phyloP scores from a whole-genome alignment of 352 stramenopile species.

The Pythium grandisporangium region DNA sequence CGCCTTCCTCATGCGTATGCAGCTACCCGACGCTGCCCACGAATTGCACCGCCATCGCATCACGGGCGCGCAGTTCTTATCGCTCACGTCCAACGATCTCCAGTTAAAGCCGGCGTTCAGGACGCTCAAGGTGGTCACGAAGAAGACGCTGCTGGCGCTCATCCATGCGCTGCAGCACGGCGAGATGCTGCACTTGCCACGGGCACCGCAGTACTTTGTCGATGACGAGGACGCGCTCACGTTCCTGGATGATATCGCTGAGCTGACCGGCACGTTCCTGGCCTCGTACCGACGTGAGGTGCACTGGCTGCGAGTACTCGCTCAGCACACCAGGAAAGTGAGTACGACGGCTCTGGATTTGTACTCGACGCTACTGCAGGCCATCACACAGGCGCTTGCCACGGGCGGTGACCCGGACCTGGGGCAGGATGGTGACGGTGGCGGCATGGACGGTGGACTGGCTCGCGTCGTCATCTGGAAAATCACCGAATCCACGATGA shows the following conservation, averaged over 20 bases:
- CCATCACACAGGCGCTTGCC: constrained; percentile 30
- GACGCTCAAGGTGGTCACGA: constrained; percentile 36
- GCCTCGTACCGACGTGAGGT: constrained; percentile 26
- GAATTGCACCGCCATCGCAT: constrained; percentile 36
- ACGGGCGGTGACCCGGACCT: too few relatives aligned
- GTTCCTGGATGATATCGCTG: constrained; percentile 35
- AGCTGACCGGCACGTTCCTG: constrained; percentile 28
- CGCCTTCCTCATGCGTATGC: constrained; percentile 46
- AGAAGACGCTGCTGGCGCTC: constrained; percentile 46
- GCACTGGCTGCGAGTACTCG: constrained; percentile 46
- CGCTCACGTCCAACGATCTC: constrained; percentile 39
- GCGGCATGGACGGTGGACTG: too few relatives aligned
- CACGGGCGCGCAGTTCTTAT: constrained; percentile 28
- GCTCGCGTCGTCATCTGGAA: constrained; percentile 50
- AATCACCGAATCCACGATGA: constrained; percentile 18
- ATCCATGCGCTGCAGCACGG: constrained; percentile 30
- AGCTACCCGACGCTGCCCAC: constrained; percentile 29
- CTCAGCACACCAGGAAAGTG: constrained; percentile 21
- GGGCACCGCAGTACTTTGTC: constrained; percentile 24
- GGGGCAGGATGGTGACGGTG: too few relatives aligned
- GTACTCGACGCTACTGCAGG: constrained; percentile 37
- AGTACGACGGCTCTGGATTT: constrained; percentile 37
- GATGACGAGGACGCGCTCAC: constrained; percentile 40
- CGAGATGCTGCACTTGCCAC: constrained; percentile 28
- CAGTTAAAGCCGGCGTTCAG: constrained; percentile 37